phyloP scores from a whole-genome alignment of 2,329 filamentous ascomycete genomes.

The Colletotrichum cuscutae region DNA sequence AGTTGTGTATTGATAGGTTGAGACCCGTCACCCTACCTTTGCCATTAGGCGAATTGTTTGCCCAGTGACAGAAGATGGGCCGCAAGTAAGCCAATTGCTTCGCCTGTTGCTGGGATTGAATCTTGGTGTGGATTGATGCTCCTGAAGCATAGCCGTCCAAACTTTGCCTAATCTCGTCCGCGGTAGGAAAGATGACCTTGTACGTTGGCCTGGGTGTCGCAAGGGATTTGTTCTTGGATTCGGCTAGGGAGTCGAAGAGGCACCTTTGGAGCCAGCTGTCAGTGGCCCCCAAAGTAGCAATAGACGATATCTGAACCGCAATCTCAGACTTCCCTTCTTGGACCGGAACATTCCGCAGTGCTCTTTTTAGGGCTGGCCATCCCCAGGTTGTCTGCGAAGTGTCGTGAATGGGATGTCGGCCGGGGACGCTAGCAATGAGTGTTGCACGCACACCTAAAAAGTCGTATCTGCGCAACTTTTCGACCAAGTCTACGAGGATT shows the following conservation, averaged over 20 bases:
- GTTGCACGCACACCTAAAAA: constrained; percentile 76
- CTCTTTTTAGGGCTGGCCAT: constrained; percentile 74
- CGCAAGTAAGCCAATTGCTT: constrained; percentile 80
- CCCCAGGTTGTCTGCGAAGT: constrained; percentile 74
- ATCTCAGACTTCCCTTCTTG: constrained; percentile 56
- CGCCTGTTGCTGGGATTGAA: constrained; percentile 73
- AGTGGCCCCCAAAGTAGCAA: constrained; percentile 79
- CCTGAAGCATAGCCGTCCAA: constrained; percentile 84
- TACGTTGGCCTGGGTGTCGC: constrained; percentile 57
- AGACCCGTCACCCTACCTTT: constrained; percentile 38
- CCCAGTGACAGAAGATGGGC: constrained; percentile 81
- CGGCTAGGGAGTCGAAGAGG: constrained; percentile 63
- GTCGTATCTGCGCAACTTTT: constrained; percentile 71
- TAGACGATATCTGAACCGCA: constrained; percentile 78
- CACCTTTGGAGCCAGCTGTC: constrained; percentile 78
- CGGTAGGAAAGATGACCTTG: constrained; percentile 83
- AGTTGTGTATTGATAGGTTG: neutral
- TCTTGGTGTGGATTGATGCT: constrained; percentile 83
- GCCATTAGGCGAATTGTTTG: constrained; percentile 62
- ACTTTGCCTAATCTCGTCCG: constrained; percentile 79
- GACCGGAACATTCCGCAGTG: constrained; percentile 65
- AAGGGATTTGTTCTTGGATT: constrained; percentile 40
- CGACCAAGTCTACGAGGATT: constrained; percentile 64
- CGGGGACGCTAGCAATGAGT: constrained; percentile 83
- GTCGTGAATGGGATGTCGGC: constrained; percentile 64